Evolutionary conservation across 2,329 filamentous ascomycete species (phyloP), one percentile per base, ranked within the genome.

Genomic region (Chaetomium globosum): DNA sequence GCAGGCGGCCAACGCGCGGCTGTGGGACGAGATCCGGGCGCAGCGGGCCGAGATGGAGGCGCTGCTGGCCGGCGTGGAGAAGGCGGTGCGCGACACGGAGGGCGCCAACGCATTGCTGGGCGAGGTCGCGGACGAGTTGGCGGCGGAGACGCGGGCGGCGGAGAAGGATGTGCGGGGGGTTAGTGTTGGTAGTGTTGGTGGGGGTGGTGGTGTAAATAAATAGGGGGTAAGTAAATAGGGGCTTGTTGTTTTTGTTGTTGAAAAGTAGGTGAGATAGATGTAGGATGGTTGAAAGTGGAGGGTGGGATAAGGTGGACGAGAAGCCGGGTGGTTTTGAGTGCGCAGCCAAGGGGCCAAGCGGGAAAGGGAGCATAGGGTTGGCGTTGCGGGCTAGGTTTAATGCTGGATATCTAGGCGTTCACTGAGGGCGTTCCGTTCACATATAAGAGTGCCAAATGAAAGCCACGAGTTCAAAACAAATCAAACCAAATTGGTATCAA

Each of bases 21-120:
- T 88, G 21, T 83, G 81, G 65, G 80, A 80, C 52, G 80, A 82
- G 61, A 78, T 89, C 13, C 75, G 77, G 59, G 75, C 73, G 49
- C 87, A 89, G 78, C 80, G 84, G 66, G 76, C 75, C 1, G 85
- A 88, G 75, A 82, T 87, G 43, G 81, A 81, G 61, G 75, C 74
- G 23, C 76, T 89, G 49, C 75, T 87, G 26, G 75, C 70, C 2
- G 74, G 77, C 13, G 78, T 87, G 13, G 85, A 87, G 71, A 77
- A 75, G 31, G 78, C 81, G 7, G 78, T 86, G 33, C 79, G 77
- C 51, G 87, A 89, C 72, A 78, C 88, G 46, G 80, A 81, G 62
- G 79, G 78, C 4, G 85, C 85, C 1, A 84, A 82, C 66, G 78
- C 70, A 52, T 78, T 82, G 64, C 76, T 87, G 62, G 79, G 76